These are phyloP conservation scores for Hawksworthiomyces lignivorus DNA, from an alignment of 2,329 filamentous ascomycete species.

Conservation along the genomic window DNA sequence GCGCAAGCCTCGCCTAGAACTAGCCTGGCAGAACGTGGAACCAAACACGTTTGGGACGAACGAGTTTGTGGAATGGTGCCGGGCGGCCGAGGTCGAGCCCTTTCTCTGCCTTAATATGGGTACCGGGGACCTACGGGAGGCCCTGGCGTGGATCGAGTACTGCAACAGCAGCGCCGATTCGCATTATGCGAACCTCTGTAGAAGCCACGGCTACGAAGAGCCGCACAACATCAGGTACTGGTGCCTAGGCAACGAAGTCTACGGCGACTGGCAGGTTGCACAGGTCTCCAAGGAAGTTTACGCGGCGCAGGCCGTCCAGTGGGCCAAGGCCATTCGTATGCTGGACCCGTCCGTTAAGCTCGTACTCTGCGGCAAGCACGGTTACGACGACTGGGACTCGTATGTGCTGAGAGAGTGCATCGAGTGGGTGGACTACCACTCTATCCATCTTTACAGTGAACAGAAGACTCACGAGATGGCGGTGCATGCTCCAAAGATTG, in stretches of 20 bases:
- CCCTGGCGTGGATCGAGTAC: constrained; percentile 75
- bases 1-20: constrained; percentile 59
- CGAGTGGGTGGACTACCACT: constrained; percentile 65
- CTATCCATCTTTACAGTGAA: constrained; percentile 50
- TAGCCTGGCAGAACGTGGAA: constrained; percentile 73
- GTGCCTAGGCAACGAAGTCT: constrained; percentile 72
- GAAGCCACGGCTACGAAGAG: constrained; percentile 65
- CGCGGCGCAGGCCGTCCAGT: constrained; percentile 60
- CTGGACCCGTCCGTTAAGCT: constrained; percentile 61
- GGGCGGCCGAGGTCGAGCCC: constrained; percentile 64
- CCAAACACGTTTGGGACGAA: constrained; percentile 76
- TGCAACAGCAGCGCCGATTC: constrained; percentile 73
- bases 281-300: constrained; percentile 64
- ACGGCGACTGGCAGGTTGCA: constrained; percentile 57
- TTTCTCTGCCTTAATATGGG: constrained; percentile 78
- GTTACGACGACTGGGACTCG: constrained; percentile 63
- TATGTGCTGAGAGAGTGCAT: constrained; percentile 65
- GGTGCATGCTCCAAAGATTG: not conserved
- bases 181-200: constrained; percentile 72
- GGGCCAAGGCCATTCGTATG: constrained; percentile 65
- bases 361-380: constrained; percentile 68
- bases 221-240: constrained; percentile 81
- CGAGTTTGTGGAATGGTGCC: constrained; percentile 79
- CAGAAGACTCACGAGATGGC: constrained; percentile 6
- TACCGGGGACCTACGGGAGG: constrained; percentile 54